Evolutionary conservation across 2,329 filamentous ascomycete species (phyloP), one percentile per base, ranked within the genome.

Genomic region (Apiospora pterosperma): DNA sequence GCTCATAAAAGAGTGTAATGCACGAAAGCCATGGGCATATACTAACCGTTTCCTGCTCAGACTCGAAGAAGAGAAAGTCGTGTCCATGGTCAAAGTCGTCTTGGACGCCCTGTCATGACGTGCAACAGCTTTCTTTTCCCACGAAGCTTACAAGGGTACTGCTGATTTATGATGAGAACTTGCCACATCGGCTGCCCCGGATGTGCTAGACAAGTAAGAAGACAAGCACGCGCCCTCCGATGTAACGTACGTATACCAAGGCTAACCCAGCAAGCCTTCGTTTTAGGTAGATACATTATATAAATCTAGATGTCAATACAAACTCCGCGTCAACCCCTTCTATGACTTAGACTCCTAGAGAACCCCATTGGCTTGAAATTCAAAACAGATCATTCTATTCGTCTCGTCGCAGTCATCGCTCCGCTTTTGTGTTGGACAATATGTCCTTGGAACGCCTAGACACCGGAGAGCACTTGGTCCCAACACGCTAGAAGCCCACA

Each of bases 41-140:
- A n/a, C 25, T 66, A 44, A 66, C 44, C 2, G 2, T 23, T 38
- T 11, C n/a, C 67, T 68, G 7, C 14, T 70, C 58, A 69, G 72
- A 60, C 62, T 76, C 28, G 74, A 76, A 58, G 74, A 76, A 62
- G 74, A 76, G 66, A 76, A 75, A 44, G 73, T 73, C 31, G 62
- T 76, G 39, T 70, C 73, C 58, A 74, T 76, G 71, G 72, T 69
- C 59, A 74, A 73, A 59, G 67, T 69, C 11, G 65, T 76, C 7
- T 42, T 75, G 19, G 60, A 71, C 31, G 65, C 66, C 16, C 64
- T 75, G 44, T 61, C 66, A 16, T 75, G 44, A 63, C 31, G n/a
- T 3, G 21, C 19, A 34, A 34, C 28, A 34, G 5, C 4, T 34
- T n/a, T n/a, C 34, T 19, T 55, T 16, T 41, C 5, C 3, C 48